phyloP scores from a whole-genome alignment of 176 grass and related monocot species.

The Lolium rigidum region DNA sequence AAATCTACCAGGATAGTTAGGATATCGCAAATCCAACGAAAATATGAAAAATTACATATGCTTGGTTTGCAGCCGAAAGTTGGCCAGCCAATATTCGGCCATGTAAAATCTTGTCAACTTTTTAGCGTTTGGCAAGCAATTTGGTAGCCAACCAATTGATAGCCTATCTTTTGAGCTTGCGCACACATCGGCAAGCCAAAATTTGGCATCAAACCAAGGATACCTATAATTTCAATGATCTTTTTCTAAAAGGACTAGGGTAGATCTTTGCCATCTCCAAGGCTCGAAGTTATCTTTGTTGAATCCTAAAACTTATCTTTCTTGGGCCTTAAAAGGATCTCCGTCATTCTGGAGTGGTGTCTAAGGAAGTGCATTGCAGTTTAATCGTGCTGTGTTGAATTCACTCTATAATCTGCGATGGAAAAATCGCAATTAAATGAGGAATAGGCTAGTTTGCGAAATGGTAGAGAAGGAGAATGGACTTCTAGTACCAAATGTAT shows the following conservation, averaged over 20 bases:
- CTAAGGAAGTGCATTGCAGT: slow-evolving; percentile 10
- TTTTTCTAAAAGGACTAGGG: slow-evolving; percentile 17
- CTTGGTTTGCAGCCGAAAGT: neutral
- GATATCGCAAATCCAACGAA: slow-evolving; percentile 4
- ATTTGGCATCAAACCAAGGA: neutral
- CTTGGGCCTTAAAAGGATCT: neutral
- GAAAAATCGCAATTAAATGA: neutral
- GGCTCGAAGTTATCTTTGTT: neutral
- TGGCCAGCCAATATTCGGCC: neutral
- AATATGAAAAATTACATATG: neutral
- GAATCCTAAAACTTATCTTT: neutral
- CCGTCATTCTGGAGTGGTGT: neutral
- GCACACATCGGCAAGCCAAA: neutral
- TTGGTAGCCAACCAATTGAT: slow-evolving; percentile 1
- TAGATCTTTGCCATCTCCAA: slow-evolving; percentile 26
- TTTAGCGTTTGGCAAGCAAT: neutral
- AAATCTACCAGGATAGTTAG: slow-evolving; percentile 20
- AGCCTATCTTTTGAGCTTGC: slow-evolving; percentile 1
- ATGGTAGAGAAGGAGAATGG: neutral
- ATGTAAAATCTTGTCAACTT: neutral
- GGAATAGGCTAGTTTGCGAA: neutral
- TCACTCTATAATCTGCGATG: neutral
- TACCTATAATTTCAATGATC: slow-evolving; percentile 8
- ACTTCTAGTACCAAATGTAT: neutral
- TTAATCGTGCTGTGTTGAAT: slow-evolving; percentile 4